phyloP scores from a whole-genome alignment of 2,329 filamentous ascomycete genomes.

The Aureobasidium subglaciale region DNA sequence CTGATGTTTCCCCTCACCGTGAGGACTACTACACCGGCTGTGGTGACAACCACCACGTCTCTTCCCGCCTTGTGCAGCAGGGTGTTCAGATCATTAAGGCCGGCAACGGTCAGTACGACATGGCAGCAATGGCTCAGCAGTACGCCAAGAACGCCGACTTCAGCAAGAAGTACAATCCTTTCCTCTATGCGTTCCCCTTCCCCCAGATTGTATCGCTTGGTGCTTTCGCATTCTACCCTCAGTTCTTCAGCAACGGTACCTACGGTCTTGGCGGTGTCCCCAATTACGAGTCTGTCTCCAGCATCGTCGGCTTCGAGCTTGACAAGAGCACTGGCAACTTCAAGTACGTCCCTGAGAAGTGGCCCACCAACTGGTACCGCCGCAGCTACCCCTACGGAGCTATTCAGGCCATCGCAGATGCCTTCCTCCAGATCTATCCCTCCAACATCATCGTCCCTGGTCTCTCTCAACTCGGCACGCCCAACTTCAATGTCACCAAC shows the following conservation, averaged over 20 bases:
- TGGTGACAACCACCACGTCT: conserved; percentile 28
- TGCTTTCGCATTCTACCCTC: conserved; percentile 26
- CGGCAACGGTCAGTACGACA: conserved; percentile 23
- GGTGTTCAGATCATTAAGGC: conserved; percentile 22
- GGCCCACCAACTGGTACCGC: conserved; percentile 26
- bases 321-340: conserved; percentile 23
- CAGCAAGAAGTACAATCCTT: conserved; percentile 25
- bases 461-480: conserved; percentile 26
- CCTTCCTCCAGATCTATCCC: conserved; percentile 29
- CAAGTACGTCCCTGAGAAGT: conserved; percentile 26
- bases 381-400: conserved; percentile 24
- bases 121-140: conserved; percentile 24
- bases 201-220: conserved; percentile 26
- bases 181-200: conserved; percentile 29
- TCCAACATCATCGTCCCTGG: conserved; percentile 27
- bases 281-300: conserved; percentile 28
- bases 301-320: conserved; percentile 24
- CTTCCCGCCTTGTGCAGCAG: conserved; percentile 26
- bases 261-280: conserved; percentile 31
- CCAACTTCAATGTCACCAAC: conserved; percentile 27
- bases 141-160: conserved; percentile 18
- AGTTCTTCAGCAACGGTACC: conserved; percentile 32
- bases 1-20: conserved; percentile 26
- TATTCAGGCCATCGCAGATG: conserved; percentile 28
- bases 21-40: conserved; percentile 31